Evolutionary conservation across 257 asterid species (phyloP).

Genomic region (Petunia axillaris): DNA sequence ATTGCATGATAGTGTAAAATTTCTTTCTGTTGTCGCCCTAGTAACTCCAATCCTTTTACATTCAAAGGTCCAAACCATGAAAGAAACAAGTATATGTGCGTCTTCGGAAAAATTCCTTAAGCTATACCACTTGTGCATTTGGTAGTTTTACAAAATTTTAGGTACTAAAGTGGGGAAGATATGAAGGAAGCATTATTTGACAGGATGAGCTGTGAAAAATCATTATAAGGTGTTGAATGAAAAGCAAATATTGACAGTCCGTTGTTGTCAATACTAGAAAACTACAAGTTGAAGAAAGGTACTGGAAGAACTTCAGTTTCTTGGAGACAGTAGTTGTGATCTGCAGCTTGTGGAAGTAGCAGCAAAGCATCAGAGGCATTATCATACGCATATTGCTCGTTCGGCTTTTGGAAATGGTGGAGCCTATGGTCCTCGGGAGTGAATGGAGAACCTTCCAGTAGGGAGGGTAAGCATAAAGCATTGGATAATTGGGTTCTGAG

Average conservation of each 20-base stretch:
- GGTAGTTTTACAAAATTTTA: neutral
- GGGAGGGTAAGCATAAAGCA: slow-evolving; percentile 30
- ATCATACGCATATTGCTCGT: slow-evolving; percentile 6
- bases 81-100: neutral
- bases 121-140: neutral
- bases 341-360: slow-evolving; percentile 17
- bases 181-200: too few relatives aligned
- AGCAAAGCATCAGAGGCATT: slow-evolving; percentile 3
- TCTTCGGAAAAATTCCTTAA: neutral
- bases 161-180: too few relatives aligned
- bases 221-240: neutral
- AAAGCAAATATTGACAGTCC: neutral
- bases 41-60: neutral
- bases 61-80: neutral
- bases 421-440: neutral
- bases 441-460: neutral
- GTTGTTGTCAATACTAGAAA: neutral
- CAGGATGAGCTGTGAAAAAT: neutral
- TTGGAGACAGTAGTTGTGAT: neutral
- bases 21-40: too few relatives aligned
- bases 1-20: neutral
- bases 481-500: slow-evolving; percentile 40
- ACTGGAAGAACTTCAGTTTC: neutral
- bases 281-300: neutral
- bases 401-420: neutral